Evolutionary conservation across 345 rosid genomes (phyloP), one percentile per base, ranked within the genome.

Genomic region (Triadica sebifera): DNA sequence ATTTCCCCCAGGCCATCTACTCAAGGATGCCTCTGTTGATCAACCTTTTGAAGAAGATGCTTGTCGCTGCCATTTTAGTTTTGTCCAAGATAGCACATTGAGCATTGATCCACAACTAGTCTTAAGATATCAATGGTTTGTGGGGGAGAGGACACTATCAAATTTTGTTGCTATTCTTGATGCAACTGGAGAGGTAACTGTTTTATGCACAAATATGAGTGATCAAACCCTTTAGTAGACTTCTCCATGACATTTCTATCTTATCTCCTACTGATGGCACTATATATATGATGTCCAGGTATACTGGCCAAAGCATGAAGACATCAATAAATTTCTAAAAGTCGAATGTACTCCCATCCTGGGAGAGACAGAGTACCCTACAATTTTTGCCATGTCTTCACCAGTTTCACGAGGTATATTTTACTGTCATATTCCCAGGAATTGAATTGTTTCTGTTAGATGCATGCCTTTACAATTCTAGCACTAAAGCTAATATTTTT

Each of bases 1-100:
- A 51, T 82, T 89, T 70, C 98, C 98, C 39, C 79, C 82, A 19
- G 94, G 90, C 55, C 91, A 87, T 86, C 75, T 89, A 52, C 84
- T 92, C 58, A 91, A 92, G 84, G 97, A 89, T 81, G 97, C 91
- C 39, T 89, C 82, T 72, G 79, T 92, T 80, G 97, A 94, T 83
- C 81, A 89, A 70, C 98, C 98, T 76, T 90, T 87, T 60, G 98
- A 94, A 87, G 97, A 91, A 81, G 92, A 93, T 81, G 86, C 89
- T 78, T 94, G 98, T 80, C 80, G 65, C 71, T 88, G 98, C 83
- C 96, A 88, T 81, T 86, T 94, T 78, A 73, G 46, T 73, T 85
- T 94, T 81, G 89, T 80, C 70, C 89, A 85, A 69, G 98, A 89
- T 62, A 85, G 79, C 83, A 84, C 86, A 70, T 63, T 76, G 69